These are phyloP conservation scores for Candolleomyces aberdarensis DNA, from an alignment of 768 basidiomycete genomes.

Conservation along the genomic window DNA sequence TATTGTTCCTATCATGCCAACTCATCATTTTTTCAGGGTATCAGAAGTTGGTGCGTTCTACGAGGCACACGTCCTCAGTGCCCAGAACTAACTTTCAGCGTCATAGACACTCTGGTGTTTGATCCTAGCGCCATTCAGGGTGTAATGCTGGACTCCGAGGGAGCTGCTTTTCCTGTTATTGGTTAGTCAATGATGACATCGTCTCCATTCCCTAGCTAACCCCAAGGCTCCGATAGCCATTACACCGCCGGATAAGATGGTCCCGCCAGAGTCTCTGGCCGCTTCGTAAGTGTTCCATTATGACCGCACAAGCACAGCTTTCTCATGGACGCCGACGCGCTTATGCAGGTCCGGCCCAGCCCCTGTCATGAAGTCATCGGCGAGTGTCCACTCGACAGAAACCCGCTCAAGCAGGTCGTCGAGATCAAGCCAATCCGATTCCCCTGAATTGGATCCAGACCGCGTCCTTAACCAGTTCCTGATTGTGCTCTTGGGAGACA, in stretches of 20 bases:
- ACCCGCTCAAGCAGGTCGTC: constrained; percentile 28
- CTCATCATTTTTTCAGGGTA: constrained; percentile 3
- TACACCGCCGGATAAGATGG: constrained; percentile 3
- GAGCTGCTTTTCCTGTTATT: not conserved
- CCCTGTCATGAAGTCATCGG: constrained; percentile 21
- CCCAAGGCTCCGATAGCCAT: constrained; percentile 1
- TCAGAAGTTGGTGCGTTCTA: constrained; percentile 12
- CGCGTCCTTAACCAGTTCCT: constrained; percentile 3
- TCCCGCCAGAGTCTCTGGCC: not conserved
- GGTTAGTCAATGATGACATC: not conserved
- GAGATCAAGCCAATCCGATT: constrained; percentile 21
- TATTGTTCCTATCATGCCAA: not conserved
- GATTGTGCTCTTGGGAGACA: constrained; percentile 14
- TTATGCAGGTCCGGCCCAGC: constrained; percentile 10
- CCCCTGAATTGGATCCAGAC: constrained; percentile 5
- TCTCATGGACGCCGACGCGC: constrained; percentile 1
- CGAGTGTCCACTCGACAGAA: constrained; percentile 22
- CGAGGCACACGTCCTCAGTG: not conserved
- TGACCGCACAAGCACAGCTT: not conserved
- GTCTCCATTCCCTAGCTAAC: constrained; percentile 1
- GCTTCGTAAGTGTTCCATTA: not conserved
- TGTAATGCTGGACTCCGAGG: not conserved
- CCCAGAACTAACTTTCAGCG: not conserved
- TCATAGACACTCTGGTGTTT: not conserved
- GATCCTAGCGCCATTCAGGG: not conserved